phyloP scores from a whole-genome alignment of 495 filamentous ascomycete species.

The Talaromyces liani region DNA sequence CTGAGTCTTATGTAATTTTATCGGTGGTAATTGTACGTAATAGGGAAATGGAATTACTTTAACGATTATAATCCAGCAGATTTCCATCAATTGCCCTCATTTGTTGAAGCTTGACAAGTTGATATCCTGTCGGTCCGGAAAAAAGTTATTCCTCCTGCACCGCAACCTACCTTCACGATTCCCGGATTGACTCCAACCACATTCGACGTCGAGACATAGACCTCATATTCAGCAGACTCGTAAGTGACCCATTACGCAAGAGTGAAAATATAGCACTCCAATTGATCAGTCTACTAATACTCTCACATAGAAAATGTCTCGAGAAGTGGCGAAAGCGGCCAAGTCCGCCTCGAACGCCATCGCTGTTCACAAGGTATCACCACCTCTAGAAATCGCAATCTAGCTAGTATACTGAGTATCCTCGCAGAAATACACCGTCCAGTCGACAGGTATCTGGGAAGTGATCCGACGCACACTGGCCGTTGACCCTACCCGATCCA shows the following conservation, averaged over 20 bases:
- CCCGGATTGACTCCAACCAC: not conserved
- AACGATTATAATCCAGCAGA: not conserved
- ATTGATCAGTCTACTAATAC: conserved; percentile 7
- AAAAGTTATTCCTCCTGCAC: not conserved
- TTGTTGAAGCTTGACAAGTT: not conserved
- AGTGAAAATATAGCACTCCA: not conserved
- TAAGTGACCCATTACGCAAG: not conserved
- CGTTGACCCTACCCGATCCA: conserved; percentile 83
- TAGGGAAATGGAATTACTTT: not conserved
- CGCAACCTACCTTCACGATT: not conserved
- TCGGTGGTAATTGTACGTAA: not conserved
- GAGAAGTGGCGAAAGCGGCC: conserved; percentile 34
- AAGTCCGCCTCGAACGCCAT: conserved; percentile 34
- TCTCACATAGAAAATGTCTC: conserved; percentile 24
- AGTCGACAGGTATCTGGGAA: conserved; percentile 86
- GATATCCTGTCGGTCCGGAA: conserved; percentile 1
- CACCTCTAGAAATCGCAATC: not conserved
- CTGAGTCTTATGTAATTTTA: not conserved
- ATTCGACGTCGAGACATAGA: not conserved
- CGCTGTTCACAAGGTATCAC: conserved; percentile 29
- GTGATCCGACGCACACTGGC: conserved; percentile 68
- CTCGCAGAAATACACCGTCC: conserved; percentile 90
- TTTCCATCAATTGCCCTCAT: not conserved
- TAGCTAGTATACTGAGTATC: not conserved
- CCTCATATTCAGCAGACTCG: not conserved